phyloP scores from a whole-genome alignment of 768 basidiomycete species.

The Rubroboletus satanas region DNA sequence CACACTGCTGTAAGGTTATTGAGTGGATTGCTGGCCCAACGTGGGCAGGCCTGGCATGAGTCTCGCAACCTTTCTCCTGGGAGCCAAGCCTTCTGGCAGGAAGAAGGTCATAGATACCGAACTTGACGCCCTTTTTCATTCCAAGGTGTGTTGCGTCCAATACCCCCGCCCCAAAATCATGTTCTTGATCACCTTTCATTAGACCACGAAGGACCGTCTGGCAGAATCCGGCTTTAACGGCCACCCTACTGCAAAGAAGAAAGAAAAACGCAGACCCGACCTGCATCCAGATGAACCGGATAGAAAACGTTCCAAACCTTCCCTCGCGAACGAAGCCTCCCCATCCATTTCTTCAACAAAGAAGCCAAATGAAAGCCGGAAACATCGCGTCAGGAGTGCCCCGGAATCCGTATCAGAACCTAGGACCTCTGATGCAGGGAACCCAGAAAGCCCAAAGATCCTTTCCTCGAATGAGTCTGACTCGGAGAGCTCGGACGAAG shows the following conservation, averaged over 20 bases:
- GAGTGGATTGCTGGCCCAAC: not conserved
- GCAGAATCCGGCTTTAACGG: slow-evolving; percentile 3
- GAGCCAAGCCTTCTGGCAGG: slow-evolving; percentile 30
- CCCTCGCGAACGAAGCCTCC: slow-evolving; percentile 6
- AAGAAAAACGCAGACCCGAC: slow-evolving; percentile 13
- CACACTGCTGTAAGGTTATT: not conserved
- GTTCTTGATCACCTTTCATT: not conserved
- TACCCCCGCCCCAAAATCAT: slow-evolving; percentile 8
- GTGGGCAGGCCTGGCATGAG: slow-evolving; percentile 39
- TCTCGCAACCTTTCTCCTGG: slow-evolving; percentile 51
- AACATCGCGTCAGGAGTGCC: slow-evolving; percentile 3
- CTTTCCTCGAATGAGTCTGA: slow-evolving; percentile 26
- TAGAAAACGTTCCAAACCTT: slow-evolving; percentile 18
- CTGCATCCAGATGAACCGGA: slow-evolving; percentile 13
- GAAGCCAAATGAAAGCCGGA: slow-evolving; percentile 14
- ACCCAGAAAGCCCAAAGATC: slow-evolving; percentile 1
- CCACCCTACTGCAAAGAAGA: not conserved
- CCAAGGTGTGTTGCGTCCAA: slow-evolving; percentile 40
- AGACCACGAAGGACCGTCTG: slow-evolving; percentile 6
- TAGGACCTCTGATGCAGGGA: not conserved
- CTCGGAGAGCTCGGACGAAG: slow-evolving; percentile 29
- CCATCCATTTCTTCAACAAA: slow-evolving; percentile 18
- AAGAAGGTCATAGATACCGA: slow-evolving; percentile 50
- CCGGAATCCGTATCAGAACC: not conserved
- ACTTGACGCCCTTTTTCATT: slow-evolving; percentile 59